phyloP scores from a whole-genome alignment of 2,329 filamentous ascomycete genomes.

The Hypoxylon sp. region DNA sequence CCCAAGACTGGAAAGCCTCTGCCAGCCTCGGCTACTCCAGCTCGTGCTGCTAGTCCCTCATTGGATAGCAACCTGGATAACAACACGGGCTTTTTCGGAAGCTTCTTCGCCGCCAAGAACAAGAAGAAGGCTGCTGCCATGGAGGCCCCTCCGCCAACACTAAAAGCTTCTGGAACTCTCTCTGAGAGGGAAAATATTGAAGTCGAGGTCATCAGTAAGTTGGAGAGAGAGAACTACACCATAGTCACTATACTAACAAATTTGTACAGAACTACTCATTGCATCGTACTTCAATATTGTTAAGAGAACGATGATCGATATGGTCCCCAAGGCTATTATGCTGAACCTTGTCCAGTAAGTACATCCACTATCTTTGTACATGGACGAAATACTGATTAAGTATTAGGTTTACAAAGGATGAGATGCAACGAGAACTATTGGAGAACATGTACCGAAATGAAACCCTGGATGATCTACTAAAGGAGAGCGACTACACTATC shows the following conservation, averaged over 20 bases:
- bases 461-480: conserved; percentile 92
- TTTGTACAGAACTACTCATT: conserved; percentile 84
- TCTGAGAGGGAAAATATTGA: conserved; percentile 96
- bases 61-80: conserved; percentile 64
- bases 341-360: conserved; percentile 93
- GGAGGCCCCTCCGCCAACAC: conserved; percentile 91
- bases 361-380: background rate
- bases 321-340: conserved; percentile 99
- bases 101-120: conserved; percentile 99
- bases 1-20: conserved; percentile 98
- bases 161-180: conserved; percentile 94
- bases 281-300: conserved; percentile 99
- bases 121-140: conserved; percentile 99
- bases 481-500: conserved; percentile 98
- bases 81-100: conserved; percentile 93
- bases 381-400: conserved; percentile 43
- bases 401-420: conserved; percentile 89
- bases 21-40: conserved; percentile 74
- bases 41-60: conserved; percentile 82
- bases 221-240: background rate
- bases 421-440: conserved; percentile 97
- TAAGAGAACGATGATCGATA: conserved; percentile 98
- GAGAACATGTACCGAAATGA: conserved; percentile 97
- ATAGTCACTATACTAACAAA: conserved; percentile 31
- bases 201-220: conserved; percentile 97